Evolutionary conservation across 1,284 basidiomycete species (phyloP), one percentile per base, ranked within the genome.

Genomic region (Macrocybe sp.): DNA sequence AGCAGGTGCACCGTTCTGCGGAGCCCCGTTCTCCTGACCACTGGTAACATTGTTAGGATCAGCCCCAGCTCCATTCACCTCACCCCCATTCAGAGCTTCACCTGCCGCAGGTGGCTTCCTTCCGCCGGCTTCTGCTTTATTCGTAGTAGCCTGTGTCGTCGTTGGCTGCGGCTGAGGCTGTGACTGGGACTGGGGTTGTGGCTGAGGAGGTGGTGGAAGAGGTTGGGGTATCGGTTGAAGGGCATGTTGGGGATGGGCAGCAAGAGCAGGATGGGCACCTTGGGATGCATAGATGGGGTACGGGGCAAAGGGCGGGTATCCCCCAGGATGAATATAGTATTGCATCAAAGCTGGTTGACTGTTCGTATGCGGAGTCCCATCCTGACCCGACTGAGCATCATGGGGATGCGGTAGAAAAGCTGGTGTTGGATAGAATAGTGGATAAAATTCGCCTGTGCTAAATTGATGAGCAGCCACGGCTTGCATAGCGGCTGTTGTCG

Each of bases 391-490:
- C 39, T 72, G 73, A 8, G 65, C 68, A 7, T 77, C 75, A 47
- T 69, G 70, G 7, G 68, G 61, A 63, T n/a, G 65, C 55, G 33
- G 66, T 55, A 50, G 65, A 65, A 64, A 62, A 6, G 65, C 69
- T 7, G 68, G 68, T 1, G 73, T 73, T 4, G 75, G 73, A 53
- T 78, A 79, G 53, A 75, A 79, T 49, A 79, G 71, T 1, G 73
- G 76, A 61, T 78, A 79, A 54, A 76, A 81, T 53, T 81, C 81
- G 1, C 75, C 70, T 1, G 66, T 54, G 2, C 64, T 59, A 38
- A 67, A 69, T 50, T 69, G 74, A 47, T 59, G 64, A 14, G 57
- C 52, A 34, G 63, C 58, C 40, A 70, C 64, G 29, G 71, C 55
- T 32, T 69, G 65, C 45, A 76, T 58, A 33, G 72, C 49, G 39